Conservation (phyloP, 352 stramenopile species). For the Phytopythium vexans region DNA sequence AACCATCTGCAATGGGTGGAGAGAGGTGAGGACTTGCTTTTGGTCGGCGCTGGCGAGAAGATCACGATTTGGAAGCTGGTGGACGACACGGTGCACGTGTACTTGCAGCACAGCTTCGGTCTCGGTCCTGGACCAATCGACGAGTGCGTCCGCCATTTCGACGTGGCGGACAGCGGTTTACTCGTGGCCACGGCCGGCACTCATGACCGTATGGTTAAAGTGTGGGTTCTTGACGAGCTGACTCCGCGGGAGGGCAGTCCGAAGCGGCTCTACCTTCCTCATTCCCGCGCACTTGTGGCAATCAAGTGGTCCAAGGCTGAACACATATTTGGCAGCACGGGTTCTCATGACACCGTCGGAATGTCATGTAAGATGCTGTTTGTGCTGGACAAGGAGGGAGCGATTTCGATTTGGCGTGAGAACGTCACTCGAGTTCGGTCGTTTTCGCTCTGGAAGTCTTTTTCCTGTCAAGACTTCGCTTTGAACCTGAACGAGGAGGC, state of each 20-base stretch:
- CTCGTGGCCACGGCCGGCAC: slow-evolving; percentile 56
- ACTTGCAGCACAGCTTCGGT: slow-evolving; percentile 67
- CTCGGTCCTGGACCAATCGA: slow-evolving; percentile 20
- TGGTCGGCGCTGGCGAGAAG: slow-evolving; percentile 67
- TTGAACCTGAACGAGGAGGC: neutral
- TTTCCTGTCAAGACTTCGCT: slow-evolving; percentile 35
- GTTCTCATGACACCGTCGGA: slow-evolving; percentile 2
- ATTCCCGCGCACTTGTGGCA: slow-evolving; percentile 49
- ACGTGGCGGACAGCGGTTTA: slow-evolving; percentile 50
- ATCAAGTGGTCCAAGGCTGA: slow-evolving; percentile 52
- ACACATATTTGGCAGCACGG: slow-evolving; percentile 39
- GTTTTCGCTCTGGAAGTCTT: slow-evolving; percentile 73
- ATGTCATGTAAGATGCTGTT: slow-evolving; percentile 66
- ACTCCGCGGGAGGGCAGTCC: slow-evolving; percentile 47
- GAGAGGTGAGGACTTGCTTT: slow-evolving; percentile 60
- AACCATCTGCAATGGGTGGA: slow-evolving; percentile 76
- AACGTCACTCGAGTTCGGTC: slow-evolving; percentile 38
- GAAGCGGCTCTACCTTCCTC: slow-evolving; percentile 56
- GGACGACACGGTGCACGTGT: slow-evolving; percentile 74
- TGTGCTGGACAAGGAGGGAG: slow-evolving; percentile 57
- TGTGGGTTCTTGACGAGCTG: slow-evolving; percentile 59
- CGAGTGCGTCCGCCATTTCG: slow-evolving; percentile 45
- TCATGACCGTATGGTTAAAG: slow-evolving; percentile 71
- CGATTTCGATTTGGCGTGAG: slow-evolving; percentile 77
- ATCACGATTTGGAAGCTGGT: slow-evolving; percentile 83